These are phyloP conservation scores for Babesia microti DNA, from an alignment of 169 alveolate genomes.

Conservation along the genomic window DNA sequence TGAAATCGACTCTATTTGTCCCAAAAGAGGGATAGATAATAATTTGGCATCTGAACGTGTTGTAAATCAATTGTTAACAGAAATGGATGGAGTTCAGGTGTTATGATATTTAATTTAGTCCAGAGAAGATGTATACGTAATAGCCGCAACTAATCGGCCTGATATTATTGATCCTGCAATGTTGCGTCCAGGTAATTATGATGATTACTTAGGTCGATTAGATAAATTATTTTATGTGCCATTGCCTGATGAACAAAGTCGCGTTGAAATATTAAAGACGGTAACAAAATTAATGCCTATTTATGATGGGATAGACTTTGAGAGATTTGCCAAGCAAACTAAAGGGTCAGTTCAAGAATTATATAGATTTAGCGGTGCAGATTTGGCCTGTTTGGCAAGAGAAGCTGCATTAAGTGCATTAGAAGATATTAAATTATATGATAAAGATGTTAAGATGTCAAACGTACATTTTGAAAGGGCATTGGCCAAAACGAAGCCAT, in stretches of 20 bases:
- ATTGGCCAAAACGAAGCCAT: slow-evolving; percentile 31
- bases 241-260: slow-evolving; percentile 85
- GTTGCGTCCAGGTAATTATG: slow-evolving; percentile 90
- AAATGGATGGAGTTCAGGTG: slow-evolving; percentile 94
- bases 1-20: slow-evolving; percentile 95
- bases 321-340: slow-evolving; percentile 60
- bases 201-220: slow-evolving; percentile 30
- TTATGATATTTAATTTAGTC: slow-evolving; percentile 12
- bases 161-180: slow-evolving; percentile 98
- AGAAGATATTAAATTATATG: slow-evolving; percentile 36
- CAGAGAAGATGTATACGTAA: slow-evolving; percentile 82
- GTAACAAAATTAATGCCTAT: slow-evolving; percentile 76
- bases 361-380: slow-evolving; percentile 87
- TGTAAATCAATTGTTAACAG: slow-evolving; percentile 94
- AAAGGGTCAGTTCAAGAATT: slow-evolving; percentile 55
- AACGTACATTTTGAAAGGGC: slow-evolving; percentile 21
- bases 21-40: slow-evolving; percentile 81
- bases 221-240: slow-evolving; percentile 85
- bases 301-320: slow-evolving; percentile 61
- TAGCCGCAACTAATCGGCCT: slow-evolving; percentile 99
- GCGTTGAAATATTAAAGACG: slow-evolving; percentile 77
- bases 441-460: slow-evolving; percentile 13
- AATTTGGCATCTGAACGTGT: slow-evolving; percentile 89
- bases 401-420: slow-evolving; percentile 82
- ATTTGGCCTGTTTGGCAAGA: slow-evolving; percentile 79